These are phyloP conservation scores for Fonsecaea pugnacius DNA, from an alignment of 2,329 filamentous ascomycete genomes.

Conservation along the genomic window DNA sequence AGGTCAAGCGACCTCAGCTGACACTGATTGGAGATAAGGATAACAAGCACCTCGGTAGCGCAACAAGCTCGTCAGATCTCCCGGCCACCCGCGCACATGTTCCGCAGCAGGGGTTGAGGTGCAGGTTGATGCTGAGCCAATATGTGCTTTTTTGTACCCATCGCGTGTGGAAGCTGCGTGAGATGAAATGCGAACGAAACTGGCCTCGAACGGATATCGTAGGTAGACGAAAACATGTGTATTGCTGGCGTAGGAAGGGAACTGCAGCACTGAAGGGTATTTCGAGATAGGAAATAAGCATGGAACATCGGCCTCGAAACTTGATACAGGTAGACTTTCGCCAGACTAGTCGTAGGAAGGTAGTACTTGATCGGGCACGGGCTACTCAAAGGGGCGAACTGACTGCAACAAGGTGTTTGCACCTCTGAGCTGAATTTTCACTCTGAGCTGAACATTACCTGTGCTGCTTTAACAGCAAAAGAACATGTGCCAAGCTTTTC, in stretches of 20 bases:
- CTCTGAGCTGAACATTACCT: neutral
- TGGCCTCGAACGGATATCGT: neutral
- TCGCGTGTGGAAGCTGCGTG: neutral
- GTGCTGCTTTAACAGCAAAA: neutral
- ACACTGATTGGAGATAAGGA: constrained; percentile 1
- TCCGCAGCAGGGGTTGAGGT: neutral
- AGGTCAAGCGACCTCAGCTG: neutral
- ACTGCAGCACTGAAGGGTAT: no score
- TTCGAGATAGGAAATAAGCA: no score
- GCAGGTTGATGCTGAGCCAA: neutral
- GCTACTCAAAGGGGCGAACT: no score
- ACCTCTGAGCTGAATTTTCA: neutral
- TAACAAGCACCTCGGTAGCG: constrained; percentile 2
- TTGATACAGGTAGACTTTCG: neutral
- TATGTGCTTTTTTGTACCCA: neutral
- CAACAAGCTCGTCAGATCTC: constrained; percentile 2
- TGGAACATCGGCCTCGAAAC: neutral
- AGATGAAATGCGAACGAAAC: neutral
- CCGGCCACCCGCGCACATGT: neutral
- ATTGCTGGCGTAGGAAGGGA: neutral
- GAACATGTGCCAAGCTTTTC: neutral
- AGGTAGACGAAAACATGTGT: neutral
- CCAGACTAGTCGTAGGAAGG: no score
- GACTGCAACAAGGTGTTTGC: neutral
- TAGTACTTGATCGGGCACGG: no score